Evolutionary conservation across 2,329 filamentous ascomycete species (phyloP).

Genomic region (Colletotrichum sp.): DNA sequence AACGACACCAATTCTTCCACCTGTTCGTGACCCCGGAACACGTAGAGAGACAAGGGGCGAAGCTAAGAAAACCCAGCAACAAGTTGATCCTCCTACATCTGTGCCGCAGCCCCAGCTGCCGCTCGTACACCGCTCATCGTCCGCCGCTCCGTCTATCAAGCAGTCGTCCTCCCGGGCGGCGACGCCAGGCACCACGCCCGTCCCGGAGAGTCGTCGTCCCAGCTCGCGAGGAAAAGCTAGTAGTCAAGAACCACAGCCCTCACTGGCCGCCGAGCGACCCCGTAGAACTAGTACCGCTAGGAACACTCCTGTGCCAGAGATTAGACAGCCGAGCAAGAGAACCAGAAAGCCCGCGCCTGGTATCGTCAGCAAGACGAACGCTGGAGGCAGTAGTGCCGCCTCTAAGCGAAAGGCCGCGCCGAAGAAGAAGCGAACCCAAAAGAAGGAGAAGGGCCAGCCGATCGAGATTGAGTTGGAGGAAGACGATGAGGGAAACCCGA

Average conservation of each 20-base stretch:
- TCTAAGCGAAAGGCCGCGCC: conserved; percentile 75
- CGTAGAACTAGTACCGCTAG: conserved; percentile 62
- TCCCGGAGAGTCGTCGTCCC: conserved; percentile 51
- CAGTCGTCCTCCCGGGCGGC: conserved; percentile 37
- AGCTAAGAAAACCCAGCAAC: conserved; percentile 44
- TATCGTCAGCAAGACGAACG: conserved; percentile 67
- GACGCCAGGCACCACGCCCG: conserved; percentile 41
- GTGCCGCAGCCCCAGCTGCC: conserved; percentile 11
- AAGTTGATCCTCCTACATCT: background rate
- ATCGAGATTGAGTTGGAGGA: conserved; percentile 58
- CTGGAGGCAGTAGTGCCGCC: conserved; percentile 69
- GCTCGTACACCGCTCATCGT: conserved; percentile 24
- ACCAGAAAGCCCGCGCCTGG: conserved; percentile 75
- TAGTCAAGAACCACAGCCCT: conserved; percentile 55
- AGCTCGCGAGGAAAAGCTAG: conserved; percentile 57
- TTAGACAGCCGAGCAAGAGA: conserved; percentile 53
- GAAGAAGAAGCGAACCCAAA: conserved; percentile 63
- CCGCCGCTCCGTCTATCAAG: conserved; percentile 29
- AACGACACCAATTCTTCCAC: conserved; percentile 40
- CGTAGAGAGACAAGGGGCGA: conserved; percentile 53
- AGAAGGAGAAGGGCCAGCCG: conserved; percentile 50
- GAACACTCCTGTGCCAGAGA: conserved; percentile 61
- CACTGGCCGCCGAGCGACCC: conserved; percentile 57
- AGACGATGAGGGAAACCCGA: conserved; percentile 71
- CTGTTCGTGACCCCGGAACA: conserved; percentile 31